phyloP scores from a whole-genome alignment of 2,329 filamentous ascomycete genomes.

The Alternaria alternata region DNA sequence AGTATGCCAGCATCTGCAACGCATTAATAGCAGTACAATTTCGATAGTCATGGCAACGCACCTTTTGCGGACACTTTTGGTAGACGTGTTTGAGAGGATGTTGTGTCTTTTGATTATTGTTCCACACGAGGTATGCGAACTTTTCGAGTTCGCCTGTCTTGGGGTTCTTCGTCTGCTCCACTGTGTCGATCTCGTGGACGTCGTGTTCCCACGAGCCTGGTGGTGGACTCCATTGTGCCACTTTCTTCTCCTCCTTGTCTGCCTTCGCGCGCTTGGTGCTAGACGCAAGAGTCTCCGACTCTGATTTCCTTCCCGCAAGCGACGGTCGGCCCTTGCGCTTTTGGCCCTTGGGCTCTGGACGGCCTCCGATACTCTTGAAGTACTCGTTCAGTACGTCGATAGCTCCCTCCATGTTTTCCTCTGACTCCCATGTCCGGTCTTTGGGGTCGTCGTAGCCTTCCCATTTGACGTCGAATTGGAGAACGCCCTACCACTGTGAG shows the following conservation, averaged over 20 bases:
- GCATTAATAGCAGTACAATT: constrained; percentile 7
- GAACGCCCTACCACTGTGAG: constrained; percentile 28
- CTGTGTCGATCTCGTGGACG: constrained; percentile 74
- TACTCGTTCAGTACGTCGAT: constrained; percentile 70
- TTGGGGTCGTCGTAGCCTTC: constrained; percentile 74
- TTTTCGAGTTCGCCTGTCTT: constrained; percentile 60
- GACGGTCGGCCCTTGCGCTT: constrained; percentile 48
- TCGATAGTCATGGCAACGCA: constrained; percentile 21
- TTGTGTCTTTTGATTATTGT: constrained; percentile 75
- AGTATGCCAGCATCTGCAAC: constrained; percentile 56
- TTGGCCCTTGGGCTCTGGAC: constrained; percentile 67
- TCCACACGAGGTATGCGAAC: constrained; percentile 77
- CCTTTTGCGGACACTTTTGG: constrained; percentile 80
- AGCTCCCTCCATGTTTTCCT: constrained; percentile 68
- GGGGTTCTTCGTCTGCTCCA: constrained; percentile 65
- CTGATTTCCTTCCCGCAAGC: constrained; percentile 23
- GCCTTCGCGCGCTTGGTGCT: constrained; percentile 45
- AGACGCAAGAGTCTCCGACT: constrained; percentile 33
- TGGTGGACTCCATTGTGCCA: constrained; percentile 70
- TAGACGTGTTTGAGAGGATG: constrained; percentile 75
- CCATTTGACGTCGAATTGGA: constrained; percentile 79
- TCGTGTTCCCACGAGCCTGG: constrained; percentile 80
- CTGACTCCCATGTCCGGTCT: constrained; percentile 82
- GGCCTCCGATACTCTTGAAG: constrained; percentile 69
- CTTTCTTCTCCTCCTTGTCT: constrained; percentile 53